A percentile compares a stretch with the other conserved stretches of the same genome.
These are phyloP conservation scores for Lonicera japonica DNA, from an alignment of 129 eudicot genomes.

Conservation along the genomic window DNA sequence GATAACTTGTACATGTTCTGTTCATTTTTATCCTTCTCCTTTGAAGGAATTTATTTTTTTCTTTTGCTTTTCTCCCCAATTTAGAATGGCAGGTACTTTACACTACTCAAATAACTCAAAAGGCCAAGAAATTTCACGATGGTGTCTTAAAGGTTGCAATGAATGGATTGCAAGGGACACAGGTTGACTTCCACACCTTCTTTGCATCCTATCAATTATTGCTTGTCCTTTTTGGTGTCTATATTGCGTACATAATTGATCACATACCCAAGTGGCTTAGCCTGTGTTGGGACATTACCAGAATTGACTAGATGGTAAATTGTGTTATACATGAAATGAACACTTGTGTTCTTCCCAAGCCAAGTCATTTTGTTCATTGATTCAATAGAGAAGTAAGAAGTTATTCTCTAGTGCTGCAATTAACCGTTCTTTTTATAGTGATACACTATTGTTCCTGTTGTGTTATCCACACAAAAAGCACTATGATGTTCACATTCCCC, in stretches of 20 bases:
- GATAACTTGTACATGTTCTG: neutral
- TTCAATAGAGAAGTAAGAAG: neutral
- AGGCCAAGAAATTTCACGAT: slow-evolving; percentile 39
- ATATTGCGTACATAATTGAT: neutral
- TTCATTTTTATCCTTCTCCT: neutral
- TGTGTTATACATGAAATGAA: neutral
- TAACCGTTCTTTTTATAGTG: neutral
- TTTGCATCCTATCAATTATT: neutral
- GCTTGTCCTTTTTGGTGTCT: neutral
- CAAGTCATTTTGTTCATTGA: neutral
- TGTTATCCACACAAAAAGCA: neutral
- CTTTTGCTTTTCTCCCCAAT: neutral
- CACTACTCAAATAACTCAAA: slow-evolving; percentile 49
- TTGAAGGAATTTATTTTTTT: slow-evolving; percentile 1
- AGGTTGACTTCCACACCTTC: slow-evolving; percentile 37
- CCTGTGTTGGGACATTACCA: neutral
- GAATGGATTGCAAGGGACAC: slow-evolving; percentile 65
- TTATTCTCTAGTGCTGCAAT: slow-evolving; percentile 1
- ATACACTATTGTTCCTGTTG: neutral
- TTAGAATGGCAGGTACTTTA: slow-evolving; percentile 55
- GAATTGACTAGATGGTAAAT: neutral
- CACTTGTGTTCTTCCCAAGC: neutral
- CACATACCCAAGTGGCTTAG: neutral
- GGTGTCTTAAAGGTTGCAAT: slow-evolving; percentile 43
- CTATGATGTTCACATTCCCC: slow-evolving; percentile 3